phyloP scores from a whole-genome alignment of 805 yeast species.

The Candida khao-thaluensis region DNA sequence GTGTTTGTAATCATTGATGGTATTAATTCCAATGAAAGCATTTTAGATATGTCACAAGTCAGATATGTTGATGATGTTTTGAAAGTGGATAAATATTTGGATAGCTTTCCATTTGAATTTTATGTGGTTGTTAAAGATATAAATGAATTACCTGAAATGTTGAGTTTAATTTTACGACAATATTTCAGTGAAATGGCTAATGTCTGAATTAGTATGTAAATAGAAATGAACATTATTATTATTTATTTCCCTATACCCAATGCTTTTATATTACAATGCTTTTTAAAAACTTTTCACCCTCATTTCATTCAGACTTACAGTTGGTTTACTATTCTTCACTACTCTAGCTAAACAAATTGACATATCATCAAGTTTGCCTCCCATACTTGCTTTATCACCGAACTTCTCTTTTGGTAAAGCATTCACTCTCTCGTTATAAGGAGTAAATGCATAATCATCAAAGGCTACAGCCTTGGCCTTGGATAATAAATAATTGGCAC shows the following conservation, averaged over 20 bases:
- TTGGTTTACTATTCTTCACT: too few species aligned
- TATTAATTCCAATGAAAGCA: slow-evolving; percentile 76
- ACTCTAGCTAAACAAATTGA: slow-evolving; percentile 51
- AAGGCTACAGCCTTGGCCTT: slow-evolving; percentile 50
- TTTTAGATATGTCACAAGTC: slow-evolving; percentile 93
- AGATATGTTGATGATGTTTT: slow-evolving; percentile 72
- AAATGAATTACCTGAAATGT: slow-evolving; percentile 86
- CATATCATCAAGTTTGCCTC: slow-evolving; percentile 58
- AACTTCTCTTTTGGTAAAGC: slow-evolving; percentile 32
- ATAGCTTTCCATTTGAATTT: slow-evolving; percentile 94
- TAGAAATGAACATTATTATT: too few species aligned
- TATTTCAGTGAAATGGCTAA: slow-evolving; percentile 73
- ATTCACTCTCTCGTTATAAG: slow-evolving; percentile 52
- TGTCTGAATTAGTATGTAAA: too few species aligned
- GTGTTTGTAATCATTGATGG: slow-evolving; percentile 95
- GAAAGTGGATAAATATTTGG: slow-evolving; percentile 80
- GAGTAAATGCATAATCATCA: slow-evolving; percentile 53
- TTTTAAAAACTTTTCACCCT: too few species aligned
- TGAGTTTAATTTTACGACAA: slow-evolving; percentile 85
- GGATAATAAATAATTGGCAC: slow-evolving; percentile 40
- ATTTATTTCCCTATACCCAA: too few species aligned
- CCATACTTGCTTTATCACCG: slow-evolving; percentile 37
- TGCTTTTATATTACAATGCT: too few species aligned
- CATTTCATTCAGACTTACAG: too few species aligned
- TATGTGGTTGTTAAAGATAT: slow-evolving; percentile 92